Evolutionary conservation across 2,329 filamentous ascomycete species (phyloP), one percentile per base, ranked within the genome.

Genomic region (Ophiocordyceps camponoti-floridani): DNA sequence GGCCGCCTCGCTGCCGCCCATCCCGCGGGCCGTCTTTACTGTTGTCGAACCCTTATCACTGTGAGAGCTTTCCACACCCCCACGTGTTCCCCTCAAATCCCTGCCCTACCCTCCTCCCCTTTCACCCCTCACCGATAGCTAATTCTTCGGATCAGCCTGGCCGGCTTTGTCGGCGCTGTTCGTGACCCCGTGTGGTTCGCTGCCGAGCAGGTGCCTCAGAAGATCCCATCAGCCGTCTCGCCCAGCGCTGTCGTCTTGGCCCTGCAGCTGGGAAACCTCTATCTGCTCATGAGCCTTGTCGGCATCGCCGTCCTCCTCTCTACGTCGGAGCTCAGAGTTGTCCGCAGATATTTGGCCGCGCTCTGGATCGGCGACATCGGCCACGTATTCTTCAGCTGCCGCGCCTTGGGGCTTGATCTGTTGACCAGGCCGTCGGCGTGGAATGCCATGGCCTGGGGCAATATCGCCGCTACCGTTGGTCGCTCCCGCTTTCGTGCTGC

Each of bases 371-470:
- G 75, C 16, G 81, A 86, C 54, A 62, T 84, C 49, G 76, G 77
- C 3, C 82, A 86, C 56, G 62, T 86, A 26, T 73, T 67, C 43
- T 67, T 79, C 48, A 81, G 74, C 14, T 60, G 58, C 16, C 75
- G 72, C 53, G 70, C 67, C 7, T 65, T 85, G 49, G 80, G 77
- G 9, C 65, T 64, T 55, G 66, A 72, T 10, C 62, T 62, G 31
- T 67, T 74, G 42, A 49, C 72, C 41, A 68, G 75, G 50, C 59
- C 80, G 11, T 59, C 54, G 4, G 62, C 58, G 19, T 86, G 82
- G 82, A 85, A 84, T 56, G 63, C 70, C 31, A 72, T 81, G 65
- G 72, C 77, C n/a, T 83, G 77, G 75, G 82, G 82, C 3, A 86
- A 86, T 53, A 67, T 87, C 49, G 78, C 71, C 8, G 68, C 70